Percentiles rank a stretch among this genome's conserved stretches.
Evolutionary conservation across 306 rosid genomes (phyloP).

Genomic region (Cicer bijugum): DNA sequence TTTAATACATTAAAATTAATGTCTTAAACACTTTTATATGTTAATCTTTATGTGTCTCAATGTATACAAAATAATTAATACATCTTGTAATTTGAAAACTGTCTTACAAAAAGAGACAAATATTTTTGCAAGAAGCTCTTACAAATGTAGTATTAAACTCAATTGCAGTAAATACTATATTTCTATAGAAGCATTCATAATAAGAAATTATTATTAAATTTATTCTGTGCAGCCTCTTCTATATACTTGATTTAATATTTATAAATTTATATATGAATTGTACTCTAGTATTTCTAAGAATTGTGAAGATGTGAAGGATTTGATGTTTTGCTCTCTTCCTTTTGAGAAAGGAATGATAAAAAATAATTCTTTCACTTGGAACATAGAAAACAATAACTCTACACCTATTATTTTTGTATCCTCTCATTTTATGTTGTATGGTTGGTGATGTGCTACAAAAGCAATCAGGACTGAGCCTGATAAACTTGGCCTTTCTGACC

Average conservation of each 20-base stretch:
- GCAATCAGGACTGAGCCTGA: constrained; percentile 51
- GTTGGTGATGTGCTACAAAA: constrained; percentile 4
- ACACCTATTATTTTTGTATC: background rate
- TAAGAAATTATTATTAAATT: background rate
- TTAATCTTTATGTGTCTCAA: too few species aligned
- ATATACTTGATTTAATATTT: background rate
- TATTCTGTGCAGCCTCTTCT: too few species aligned
- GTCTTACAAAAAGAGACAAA: too few species aligned
- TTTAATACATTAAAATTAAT: too few species aligned
- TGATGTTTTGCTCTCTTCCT: constrained; percentile 24
- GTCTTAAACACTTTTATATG: too few species aligned
- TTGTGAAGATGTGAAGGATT: constrained; percentile 14
- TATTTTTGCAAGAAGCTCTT: too few species aligned
- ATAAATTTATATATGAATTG: constrained; percentile 30
- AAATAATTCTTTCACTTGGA: constrained; percentile 1
- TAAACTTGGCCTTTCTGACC: constrained; percentile 60
- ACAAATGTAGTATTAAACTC: background rate
- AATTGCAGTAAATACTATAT: background rate
- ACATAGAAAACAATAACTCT: constrained; percentile 34
- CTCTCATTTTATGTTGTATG: constrained; percentile 21
- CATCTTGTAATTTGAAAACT: too few species aligned
- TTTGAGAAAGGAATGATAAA: background rate
- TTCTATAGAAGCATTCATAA: background rate
- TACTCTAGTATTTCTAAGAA: background rate
- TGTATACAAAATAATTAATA: too few species aligned